Percentiles rank a stretch among this genome's conserved stretches.
Conservation (phyloP, 352 stramenopile genomes). For the Phytophthora multivora region DNA sequence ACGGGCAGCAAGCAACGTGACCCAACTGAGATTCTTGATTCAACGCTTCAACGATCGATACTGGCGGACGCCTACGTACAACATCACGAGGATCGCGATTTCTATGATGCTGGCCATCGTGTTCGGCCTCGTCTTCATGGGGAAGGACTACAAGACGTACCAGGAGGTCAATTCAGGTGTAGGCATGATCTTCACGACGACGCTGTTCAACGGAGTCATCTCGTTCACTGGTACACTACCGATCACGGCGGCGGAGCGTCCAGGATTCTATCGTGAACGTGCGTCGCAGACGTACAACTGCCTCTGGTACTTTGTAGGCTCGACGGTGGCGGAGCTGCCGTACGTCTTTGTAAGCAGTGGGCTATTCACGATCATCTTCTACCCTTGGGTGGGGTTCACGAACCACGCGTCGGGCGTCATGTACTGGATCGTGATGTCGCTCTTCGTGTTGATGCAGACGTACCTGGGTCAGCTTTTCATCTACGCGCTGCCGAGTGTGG, state of each 20-base stretch:
- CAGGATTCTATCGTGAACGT: conserved; percentile 4
- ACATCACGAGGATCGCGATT: conserved; percentile 14
- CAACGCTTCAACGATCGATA: conserved; percentile 18
- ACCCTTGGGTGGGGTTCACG: conserved; percentile 12
- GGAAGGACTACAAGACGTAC: conserved; percentile 16
- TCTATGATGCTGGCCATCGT: conserved; percentile 10
- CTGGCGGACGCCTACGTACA: conserved; percentile 19
- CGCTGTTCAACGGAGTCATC: conserved; percentile 14
- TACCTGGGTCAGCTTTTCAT: conserved; percentile 16
- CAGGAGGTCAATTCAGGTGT: conserved; percentile 13
- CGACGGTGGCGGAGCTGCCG: conserved; percentile 8
- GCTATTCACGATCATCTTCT: conserved; percentile 15
- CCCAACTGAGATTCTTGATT: conserved; percentile 12
- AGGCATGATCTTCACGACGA: conserved; percentile 5
- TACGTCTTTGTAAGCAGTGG: conserved; percentile 10
- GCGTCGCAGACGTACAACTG: conserved; percentile 19
- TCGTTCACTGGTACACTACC: conserved; percentile 8
- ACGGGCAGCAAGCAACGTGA: conserved; percentile 11
- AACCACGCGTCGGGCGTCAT: conserved; percentile 14
- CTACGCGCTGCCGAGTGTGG: conserved; percentile 13
- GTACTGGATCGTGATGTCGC: conserved; percentile 13
- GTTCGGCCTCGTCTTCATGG: conserved; percentile 11
- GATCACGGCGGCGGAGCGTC: conserved; percentile 4
- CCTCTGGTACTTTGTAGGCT: conserved; percentile 13
- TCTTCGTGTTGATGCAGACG: conserved; percentile 21